Base-by-base conservation (phyloP, 1,284 basidiomycete species). In the Ustilago hordei region DNA sequence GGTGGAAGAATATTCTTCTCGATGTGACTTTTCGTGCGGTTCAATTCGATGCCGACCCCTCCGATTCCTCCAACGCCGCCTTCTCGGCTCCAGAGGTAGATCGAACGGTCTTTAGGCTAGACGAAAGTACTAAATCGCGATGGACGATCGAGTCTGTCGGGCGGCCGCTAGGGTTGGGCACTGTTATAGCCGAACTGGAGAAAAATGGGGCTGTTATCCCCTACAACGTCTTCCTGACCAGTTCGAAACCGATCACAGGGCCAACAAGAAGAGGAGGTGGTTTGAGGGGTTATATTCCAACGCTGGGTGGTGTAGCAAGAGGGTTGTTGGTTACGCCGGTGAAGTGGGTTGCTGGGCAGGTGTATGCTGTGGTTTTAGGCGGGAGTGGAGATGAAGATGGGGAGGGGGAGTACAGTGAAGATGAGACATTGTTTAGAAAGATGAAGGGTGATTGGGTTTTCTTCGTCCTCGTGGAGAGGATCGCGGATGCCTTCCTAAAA, bases 1-100 rank as follows among this genome's bases (percentile, higher is more conserved):
- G 94, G 94, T 98, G 95, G 95, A 89, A 90, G 45, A 87, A 87
- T 43, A 91, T 91, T 0, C 87, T 98, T 3, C 90, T 92, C 72
- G 89, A 89, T 13, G 86, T 92, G 7, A 89, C 93, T 6, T 78
- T 78, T 45, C 13, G 48, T 5, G 79, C 76, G 6, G 55, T 76
- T n/a, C 73, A 80, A 34, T 43, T 45, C 7, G 43, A 45, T 45
- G 13, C 7, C 5, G 15, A 41, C 39, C 39, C 55, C 23, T 8
- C 43, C 7, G 11, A 52, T 13, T 19, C 23, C 34, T 2, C 55
- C 1, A 38, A 57, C 31, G 4, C 52, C 43, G 35, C 55, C 5
- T 13, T 31, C 12, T 47, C 36, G 8, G 50, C 36, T 1, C 32
- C 7, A 5, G 28, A 15, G 19, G 36, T 35, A 8, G 62, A 71